Evolutionary conservation across 306 rosid genomes (phyloP).

Genomic region (Gastrolobium bilobum): DNA sequence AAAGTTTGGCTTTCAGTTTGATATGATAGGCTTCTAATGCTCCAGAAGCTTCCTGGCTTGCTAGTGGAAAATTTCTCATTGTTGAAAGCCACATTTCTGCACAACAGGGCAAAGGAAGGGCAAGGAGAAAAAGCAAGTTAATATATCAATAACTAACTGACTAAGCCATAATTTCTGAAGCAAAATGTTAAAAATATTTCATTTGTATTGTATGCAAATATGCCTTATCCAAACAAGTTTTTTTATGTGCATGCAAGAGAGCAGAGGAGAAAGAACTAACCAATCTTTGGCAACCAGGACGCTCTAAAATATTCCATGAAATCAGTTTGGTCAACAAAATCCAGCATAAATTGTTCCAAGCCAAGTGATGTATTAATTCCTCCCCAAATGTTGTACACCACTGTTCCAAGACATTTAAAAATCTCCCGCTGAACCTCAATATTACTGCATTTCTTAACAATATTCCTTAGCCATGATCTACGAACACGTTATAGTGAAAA

Average conservation of each 20-base stretch:
- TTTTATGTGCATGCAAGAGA: slow-evolving; percentile 43
- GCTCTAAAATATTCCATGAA: slow-evolving; percentile 90
- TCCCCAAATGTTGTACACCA: slow-evolving; percentile 77
- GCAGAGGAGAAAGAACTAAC: slow-evolving; percentile 68
- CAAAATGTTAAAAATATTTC: slow-evolving; percentile 29
- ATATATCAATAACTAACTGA: slow-evolving; percentile 32
- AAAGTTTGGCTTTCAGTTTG: slow-evolving; percentile 87
- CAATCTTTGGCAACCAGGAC: slow-evolving; percentile 91
- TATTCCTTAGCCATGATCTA: slow-evolving; percentile 92
- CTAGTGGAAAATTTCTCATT: slow-evolving; percentile 77
- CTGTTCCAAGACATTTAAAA: slow-evolving; percentile 78
- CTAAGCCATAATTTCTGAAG: slow-evolving; percentile 5
- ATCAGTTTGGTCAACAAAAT: slow-evolving; percentile 87
- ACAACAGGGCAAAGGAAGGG: slow-evolving; percentile 8
- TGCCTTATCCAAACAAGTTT: slow-evolving; percentile 13
- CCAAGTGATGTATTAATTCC: slow-evolving; percentile 61
- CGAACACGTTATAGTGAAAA: slow-evolving; percentile 93
- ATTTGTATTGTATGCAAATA: background rate
- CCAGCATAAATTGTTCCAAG: slow-evolving; percentile 74
- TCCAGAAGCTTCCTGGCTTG: slow-evolving; percentile 96
- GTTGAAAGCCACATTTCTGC: slow-evolving; percentile 98
- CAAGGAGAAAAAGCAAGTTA: slow-evolving; percentile 14
- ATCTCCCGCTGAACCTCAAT: slow-evolving; percentile 87
- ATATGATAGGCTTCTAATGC: slow-evolving; percentile 93
- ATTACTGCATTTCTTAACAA: slow-evolving; percentile 78